Evolutionary conservation across 495 filamentous ascomycete species (phyloP), one percentile per base, ranked within the genome.

Genomic region (Daldinia bambusicola): DNA sequence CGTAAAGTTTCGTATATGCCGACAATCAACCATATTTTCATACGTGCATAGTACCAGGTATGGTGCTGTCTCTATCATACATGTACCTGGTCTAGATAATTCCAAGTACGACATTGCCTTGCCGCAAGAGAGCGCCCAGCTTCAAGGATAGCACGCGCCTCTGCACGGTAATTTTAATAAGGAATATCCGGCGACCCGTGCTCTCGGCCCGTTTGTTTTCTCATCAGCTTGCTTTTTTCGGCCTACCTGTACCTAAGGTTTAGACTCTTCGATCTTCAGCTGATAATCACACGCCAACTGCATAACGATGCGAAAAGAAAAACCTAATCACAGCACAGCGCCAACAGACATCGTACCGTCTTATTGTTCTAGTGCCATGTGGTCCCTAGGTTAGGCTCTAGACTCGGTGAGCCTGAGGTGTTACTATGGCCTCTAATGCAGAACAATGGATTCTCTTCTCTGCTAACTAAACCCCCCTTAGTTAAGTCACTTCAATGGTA

Each of bases 1-100:
- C 55, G 32, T 45, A 31, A 12, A 36, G 50, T 53, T 31, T 41
- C 43, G 61, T 64, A 56, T 45, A 56, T 64, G 38, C 61, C 52
- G 61, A 64, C 6, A 16, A 48, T 31, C 30, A 40, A 62, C 38
- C 55, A 51, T 14, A 36, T 62, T 9, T 37, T 3, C 26, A 3
- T 26, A n/a, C n/a, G 26, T 26, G 26, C 26, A n/a, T n/a, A n/a
- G n/a, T n/a, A n/a, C n/a, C n/a, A n/a, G n/a, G n/a, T 26, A 26
- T 26, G 26, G 26, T 26, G 26, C 3, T 26, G 26, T 26, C 26
- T 26, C 3, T 26, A 26, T 3, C 26, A 26, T 26, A 26, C 26
- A 1, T 26, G 26, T 26, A 26, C 26, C 26, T 26, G 26, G 26
- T n/a, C n/a, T n/a, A n/a, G n/a, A n/a, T n/a, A n/a, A n/a, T n/a